These are phyloP conservation scores for Pseudogymnoascus sp. DNA, from an alignment of 2,329 filamentous ascomycete genomes.

Conservation along the genomic window DNA sequence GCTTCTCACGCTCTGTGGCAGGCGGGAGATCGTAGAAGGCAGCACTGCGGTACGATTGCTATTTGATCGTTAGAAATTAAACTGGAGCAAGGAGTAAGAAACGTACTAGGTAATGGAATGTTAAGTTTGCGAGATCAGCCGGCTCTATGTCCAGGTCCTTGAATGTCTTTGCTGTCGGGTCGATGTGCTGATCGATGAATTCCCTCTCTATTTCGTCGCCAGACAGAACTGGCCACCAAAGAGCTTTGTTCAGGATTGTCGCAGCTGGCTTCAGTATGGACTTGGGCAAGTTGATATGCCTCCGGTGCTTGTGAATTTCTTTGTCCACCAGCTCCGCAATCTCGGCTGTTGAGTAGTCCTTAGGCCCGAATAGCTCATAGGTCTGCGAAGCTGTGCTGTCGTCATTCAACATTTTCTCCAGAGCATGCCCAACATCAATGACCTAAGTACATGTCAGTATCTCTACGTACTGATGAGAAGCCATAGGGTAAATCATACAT, in stretches of 20 bases:
- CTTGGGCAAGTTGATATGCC: conserved; percentile 88
- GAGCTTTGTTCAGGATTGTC: conserved; percentile 63
- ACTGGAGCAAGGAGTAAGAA: neutral
- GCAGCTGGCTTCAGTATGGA: conserved; percentile 66
- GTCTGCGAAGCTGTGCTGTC: conserved; percentile 86
- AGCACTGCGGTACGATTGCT: conserved; percentile 86
- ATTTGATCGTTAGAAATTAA: conserved; percentile 28
- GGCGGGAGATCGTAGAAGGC: conserved; percentile 90
- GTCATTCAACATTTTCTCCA: conserved; percentile 85
- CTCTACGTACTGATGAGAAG: neutral
- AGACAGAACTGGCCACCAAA: conserved; percentile 85
- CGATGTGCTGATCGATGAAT: conserved; percentile 87
- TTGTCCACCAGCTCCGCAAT: conserved; percentile 81
- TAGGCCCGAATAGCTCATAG: conserved; percentile 89
- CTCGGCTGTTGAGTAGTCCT: conserved; percentile 81
- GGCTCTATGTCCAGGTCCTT: conserved; percentile 87
- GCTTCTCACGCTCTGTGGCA: conserved; percentile 87
- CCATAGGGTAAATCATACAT: conserved; percentile 45
- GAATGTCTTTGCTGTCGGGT: conserved; percentile 88
- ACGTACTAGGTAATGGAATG: conserved; percentile 87
- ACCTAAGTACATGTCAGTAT: conserved; percentile 40
- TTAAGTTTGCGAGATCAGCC: conserved; percentile 74
- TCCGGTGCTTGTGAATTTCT: conserved; percentile 83
- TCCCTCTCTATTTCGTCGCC: conserved; percentile 84
- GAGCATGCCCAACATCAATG: conserved; percentile 80